phyloP scores from a whole-genome alignment of 495 filamentous ascomycete species.

The Penicillium simplicissimum region DNA sequence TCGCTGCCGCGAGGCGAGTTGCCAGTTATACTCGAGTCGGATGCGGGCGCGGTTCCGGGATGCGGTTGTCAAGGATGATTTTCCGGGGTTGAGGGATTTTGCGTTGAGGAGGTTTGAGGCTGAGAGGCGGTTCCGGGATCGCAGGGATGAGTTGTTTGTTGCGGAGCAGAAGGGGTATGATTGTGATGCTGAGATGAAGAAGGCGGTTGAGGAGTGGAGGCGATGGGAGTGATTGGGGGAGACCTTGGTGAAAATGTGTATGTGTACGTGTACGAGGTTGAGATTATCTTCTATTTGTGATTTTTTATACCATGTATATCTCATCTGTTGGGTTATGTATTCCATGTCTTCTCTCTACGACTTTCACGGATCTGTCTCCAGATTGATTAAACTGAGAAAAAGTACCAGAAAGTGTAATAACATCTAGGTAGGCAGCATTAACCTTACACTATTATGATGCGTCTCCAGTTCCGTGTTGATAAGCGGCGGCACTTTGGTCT shows the following conservation, averaged over 20 bases:
- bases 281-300: not conserved
- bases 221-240: slow-evolving; percentile 47
- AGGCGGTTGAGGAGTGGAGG: slow-evolving; percentile 55
- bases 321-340: not conserved
- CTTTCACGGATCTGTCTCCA: too few relatives aligned
- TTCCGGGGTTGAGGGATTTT: slow-evolving; percentile 45
- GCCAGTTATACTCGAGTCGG: slow-evolving; percentile 73
- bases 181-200: slow-evolving; percentile 48
- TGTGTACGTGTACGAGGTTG: not conserved
- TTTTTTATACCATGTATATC: slow-evolving; percentile 8
- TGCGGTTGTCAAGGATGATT: slow-evolving; percentile 60
- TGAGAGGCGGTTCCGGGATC: slow-evolving; percentile 49
- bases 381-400: too few relatives aligned
- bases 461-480: too few relatives aligned
- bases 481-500: too few relatives aligned
- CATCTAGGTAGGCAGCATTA: too few relatives aligned
- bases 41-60: slow-evolving; percentile 67
- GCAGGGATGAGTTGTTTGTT: slow-evolving; percentile 40
- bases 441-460: too few relatives aligned
- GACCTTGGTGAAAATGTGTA: not conserved
- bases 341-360: not conserved
- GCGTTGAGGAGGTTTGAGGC: slow-evolving; percentile 43
- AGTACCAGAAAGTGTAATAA: too few relatives aligned
- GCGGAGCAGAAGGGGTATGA: slow-evolving; percentile 47
- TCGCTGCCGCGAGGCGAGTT: slow-evolving; percentile 53